Evolutionary conservation across 192 early-diverging fungal species (phyloP), one percentile per base, ranked within the genome.

Genomic region (Lobosporangium transversale): DNA sequence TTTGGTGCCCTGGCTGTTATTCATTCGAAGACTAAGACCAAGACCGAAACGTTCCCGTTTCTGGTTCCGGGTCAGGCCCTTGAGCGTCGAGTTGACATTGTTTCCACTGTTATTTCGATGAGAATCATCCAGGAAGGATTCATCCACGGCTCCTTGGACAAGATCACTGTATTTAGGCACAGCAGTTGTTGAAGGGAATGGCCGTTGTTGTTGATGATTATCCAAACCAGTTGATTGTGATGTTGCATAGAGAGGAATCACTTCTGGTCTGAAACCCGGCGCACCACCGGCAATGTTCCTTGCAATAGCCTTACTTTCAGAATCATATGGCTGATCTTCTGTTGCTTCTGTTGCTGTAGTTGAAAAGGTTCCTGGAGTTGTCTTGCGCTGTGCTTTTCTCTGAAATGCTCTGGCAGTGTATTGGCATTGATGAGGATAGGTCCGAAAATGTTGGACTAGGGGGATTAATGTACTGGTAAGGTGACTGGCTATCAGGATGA

Each of bases 391-490:
- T 1, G 30, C 12, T 12, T 29, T 66, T 1, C 40, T 58, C 31
- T 47, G 55, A 3, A 53, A 48, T 5, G 26, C 30, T 6, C 42
- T 50, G 24, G 58, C 40, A 10, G 58, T 66, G 29, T 54, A 66
- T 9, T 33, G 27, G 29, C 62, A 75, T n/a, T 40, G 29, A 33
- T 61, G 30, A 20, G 55, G 52, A 26, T 58, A 31, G 3, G 35
- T 51, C 52, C 55, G 59, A 35, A 62, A 76, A 49, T 76, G 73
- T 12, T 53, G 64, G 29, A 27, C 10, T 7, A 76, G 59, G 0
- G 73, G 73, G 37, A 62, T 17, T 12, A 76, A 4, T 18, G 66
- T 58, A 57, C 64, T 67, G 20, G 33, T 51, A 18, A 66, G 23
- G n/a, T 76, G 73, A 12, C 53, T 45, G 6, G 40, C 59, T 18